A percentile compares a stretch with the other conserved stretches of the same genome.
phyloP scores from a whole-genome alignment of 2,329 filamentous ascomycete species.

The Exophiala sideris region DNA sequence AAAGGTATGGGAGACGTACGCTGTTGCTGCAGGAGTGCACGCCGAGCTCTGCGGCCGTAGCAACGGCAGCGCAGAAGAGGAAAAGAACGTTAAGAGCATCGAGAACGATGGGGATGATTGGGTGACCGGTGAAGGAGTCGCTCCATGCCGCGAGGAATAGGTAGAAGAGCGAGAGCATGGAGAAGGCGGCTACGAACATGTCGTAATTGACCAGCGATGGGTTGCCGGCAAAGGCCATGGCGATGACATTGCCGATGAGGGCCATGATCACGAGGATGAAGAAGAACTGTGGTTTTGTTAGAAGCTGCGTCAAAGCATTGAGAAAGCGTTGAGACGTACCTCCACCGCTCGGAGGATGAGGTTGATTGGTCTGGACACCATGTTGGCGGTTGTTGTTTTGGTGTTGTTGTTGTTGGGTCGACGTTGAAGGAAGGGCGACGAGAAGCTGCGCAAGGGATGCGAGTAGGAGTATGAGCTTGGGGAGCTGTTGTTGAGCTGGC shows the following conservation, averaged over 20 bases:
- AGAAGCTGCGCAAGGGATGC: slow-evolving; percentile 1
- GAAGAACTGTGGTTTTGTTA: slow-evolving; percentile 47
- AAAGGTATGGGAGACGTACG: slow-evolving; percentile 34
- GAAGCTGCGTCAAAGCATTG: slow-evolving; percentile 1
- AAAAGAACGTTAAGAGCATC: slow-evolving; percentile 49
- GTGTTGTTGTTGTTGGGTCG: not conserved
- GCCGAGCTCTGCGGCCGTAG: slow-evolving; percentile 45
- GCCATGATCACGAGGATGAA: slow-evolving; percentile 60
- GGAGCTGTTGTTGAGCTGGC: slow-evolving; percentile 1
- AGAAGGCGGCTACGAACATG: slow-evolving; percentile 49
- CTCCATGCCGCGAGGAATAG: slow-evolving; percentile 44
- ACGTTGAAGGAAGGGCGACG: not conserved
- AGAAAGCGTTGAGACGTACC: slow-evolving; percentile 31
- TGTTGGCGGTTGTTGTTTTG: slow-evolving; percentile 26
- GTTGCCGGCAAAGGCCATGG: slow-evolving; percentile 50
- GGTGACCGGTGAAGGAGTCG: slow-evolving; percentile 39
- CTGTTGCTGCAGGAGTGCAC: slow-evolving; percentile 45
- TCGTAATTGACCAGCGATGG: slow-evolving; percentile 56
- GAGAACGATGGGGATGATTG: slow-evolving; percentile 42
- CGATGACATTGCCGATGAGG: slow-evolving; percentile 62
- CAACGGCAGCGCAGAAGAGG: slow-evolving; percentile 47
- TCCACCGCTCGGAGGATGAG: slow-evolving; percentile 41
- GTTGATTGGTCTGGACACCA: slow-evolving; percentile 41
- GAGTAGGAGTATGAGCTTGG: not conserved
- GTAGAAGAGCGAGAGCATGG: slow-evolving; percentile 48